Evolutionary conservation across 805 yeast genomes (phyloP), one percentile per base, ranked within the genome.

Genomic region (Candida railenensis): DNA sequence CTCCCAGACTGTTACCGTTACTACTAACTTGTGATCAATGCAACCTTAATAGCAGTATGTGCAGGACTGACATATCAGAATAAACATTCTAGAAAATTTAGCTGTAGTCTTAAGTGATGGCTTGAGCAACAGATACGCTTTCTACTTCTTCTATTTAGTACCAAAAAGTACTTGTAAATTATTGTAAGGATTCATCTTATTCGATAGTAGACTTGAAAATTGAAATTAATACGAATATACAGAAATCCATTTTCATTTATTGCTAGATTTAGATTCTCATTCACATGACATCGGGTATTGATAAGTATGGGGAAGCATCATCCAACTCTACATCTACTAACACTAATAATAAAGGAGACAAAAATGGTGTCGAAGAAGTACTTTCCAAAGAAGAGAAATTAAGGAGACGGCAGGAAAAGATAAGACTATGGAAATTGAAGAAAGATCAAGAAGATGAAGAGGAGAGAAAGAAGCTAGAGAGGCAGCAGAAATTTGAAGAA

Each of bases 1-100:
- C 59, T 89, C 97, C 0, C 96, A 89, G 68, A 86, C 96, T 0
- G 90, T 94, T 75, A 94, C 99, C 0, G 99, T 92, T 2, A 92
- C 99, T 0, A 91, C 97, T 4, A 94, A 96, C 30, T 70, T 92
- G 51, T 91, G 68, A 22, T 25, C n/a, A n/a, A n/a, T n/a, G n/a
- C n/a, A n/a, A n/a, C n/a, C n/a, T n/a, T n/a, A n/a, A n/a, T n/a
- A n/a, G n/a, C n/a, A n/a, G n/a, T n/a, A n/a, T 25, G 30, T 25
- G 30, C 11, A 25, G 30, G 30, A 25, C 30, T 11, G n/a, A n/a
- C n/a, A n/a, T n/a, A n/a, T n/a, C n/a, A n/a, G n/a, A n/a, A n/a
- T n/a, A n/a, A n/a, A n/a, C n/a, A n/a, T n/a, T n/a, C n/a, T n/a
- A n/a, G n/a, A n/a, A n/a, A n/a, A n/a, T n/a, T n/a, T n/a, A n/a